Base-by-base conservation (phyloP, 768 basidiomycete genomes). In the Suillus lakei region DNA sequence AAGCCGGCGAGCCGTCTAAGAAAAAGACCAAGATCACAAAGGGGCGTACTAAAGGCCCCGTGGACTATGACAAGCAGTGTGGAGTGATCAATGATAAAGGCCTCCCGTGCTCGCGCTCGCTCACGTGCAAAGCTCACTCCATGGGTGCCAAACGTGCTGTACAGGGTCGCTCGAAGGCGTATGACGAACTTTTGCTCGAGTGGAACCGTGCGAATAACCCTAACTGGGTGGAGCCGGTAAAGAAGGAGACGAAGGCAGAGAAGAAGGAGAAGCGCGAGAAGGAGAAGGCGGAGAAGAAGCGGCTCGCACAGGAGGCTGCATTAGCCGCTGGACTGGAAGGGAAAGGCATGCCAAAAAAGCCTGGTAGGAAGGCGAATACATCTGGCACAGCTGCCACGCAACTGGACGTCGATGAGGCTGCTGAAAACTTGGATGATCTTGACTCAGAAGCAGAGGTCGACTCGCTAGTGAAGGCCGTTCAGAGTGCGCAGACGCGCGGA, bases 121-220 rank as follows among this genome's bases (percentile, higher is more conserved):
- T 99, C 43, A 98, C 97, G 0, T 99, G 97, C 82, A 99, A 99
- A 78, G 95, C 97, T 6, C 97, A 99, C 75, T 91, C 94, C 2
- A 97, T 99, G 91, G 95, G 95, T 16, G 92, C 95, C 13, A 99
- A 99, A 78, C 91, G 97, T 21, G 88, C 92, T 10, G 96, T 99
- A 1, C 85, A 86, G 67, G 94, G 94, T 39, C 93, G 97, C 5
- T 92, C 93, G 1, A 85, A 90, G 61, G 76, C 80, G 8, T 99
- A 95, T 73, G 96, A 98, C 72, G 90, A 91, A 50, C 85, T 99
- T 4, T 84, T 96, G 21, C 84, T 94, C 30, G 96, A 98, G 61
- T 99, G 95, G 95, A 91, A 95, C 71, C 88, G 92, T 39, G 90
- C 86, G 30, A 85, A 94, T 73, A 94, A 95, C 67, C 94, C 93